A percentile compares a stretch with the other conserved stretches of the same genome.
These are phyloP conservation scores for Cladorrhinum samala DNA, from an alignment of 495 filamentous ascomycete genomes.

Conservation along the genomic window DNA sequence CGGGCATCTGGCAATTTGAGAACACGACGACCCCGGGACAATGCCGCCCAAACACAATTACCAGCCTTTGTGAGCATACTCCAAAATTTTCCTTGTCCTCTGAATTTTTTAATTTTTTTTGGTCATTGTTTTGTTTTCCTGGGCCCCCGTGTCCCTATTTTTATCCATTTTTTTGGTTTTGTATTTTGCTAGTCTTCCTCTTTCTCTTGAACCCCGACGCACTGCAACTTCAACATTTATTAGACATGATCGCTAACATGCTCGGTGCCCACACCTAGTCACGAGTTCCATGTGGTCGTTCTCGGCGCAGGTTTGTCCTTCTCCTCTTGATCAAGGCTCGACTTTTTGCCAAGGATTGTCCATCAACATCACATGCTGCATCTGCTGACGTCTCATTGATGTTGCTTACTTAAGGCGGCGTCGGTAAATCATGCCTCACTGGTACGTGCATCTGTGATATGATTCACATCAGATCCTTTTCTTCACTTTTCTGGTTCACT, in stretches of 20 bases:
- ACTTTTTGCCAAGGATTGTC: neutral
- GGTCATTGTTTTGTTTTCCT: too few species aligned
- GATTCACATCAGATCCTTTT: constrained; percentile 13
- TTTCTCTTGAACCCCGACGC: neutral
- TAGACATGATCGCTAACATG: neutral
- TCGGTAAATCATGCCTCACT: constrained; percentile 96
- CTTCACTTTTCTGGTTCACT: neutral
- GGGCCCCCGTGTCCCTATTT: neutral
- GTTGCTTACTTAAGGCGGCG: constrained; percentile 64
- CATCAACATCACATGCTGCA: constrained; percentile 27
- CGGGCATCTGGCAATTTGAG: too few species aligned
- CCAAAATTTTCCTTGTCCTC: neutral
- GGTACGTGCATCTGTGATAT: constrained; percentile 49
- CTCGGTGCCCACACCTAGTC: constrained; percentile 13
- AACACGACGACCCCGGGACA: too few species aligned
- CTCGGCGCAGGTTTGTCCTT: constrained; percentile 28
- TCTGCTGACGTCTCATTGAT: constrained; percentile 22
- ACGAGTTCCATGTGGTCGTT: constrained; percentile 32
- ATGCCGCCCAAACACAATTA: constrained; percentile 26
- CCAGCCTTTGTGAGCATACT: constrained; percentile 26
- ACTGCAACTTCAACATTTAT: neutral
- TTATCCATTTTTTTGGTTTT: neutral
- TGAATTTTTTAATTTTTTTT: neutral
- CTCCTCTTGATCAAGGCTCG: neutral
- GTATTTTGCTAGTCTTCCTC: too few species aligned